A percentile compares a stretch with the other conserved stretches of the same genome.
phyloP scores from a whole-genome alignment of 805 yeast genomes.

The Suhomyces emberorum region DNA sequence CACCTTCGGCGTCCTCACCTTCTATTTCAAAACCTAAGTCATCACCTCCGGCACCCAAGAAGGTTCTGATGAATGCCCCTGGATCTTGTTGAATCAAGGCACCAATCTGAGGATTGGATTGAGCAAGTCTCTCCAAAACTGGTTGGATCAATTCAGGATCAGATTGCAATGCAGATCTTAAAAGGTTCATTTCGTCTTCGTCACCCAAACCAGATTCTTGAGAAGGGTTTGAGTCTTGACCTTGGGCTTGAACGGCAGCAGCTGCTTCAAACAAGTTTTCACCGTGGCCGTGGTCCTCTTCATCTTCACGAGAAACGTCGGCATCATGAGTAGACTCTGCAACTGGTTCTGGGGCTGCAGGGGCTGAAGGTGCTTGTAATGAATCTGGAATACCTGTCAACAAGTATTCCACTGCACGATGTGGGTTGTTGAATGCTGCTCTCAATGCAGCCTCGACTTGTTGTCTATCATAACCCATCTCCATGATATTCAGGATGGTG shows the following conservation, averaged over 20 bases:
- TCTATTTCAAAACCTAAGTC: constrained; percentile 41
- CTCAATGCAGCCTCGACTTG: constrained; percentile 88
- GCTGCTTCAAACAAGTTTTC: constrained; percentile 58
- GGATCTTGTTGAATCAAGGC: constrained; percentile 78
- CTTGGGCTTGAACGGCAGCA: constrained; percentile 27
- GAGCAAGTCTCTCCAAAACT: constrained; percentile 75
- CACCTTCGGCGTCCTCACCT: constrained; percentile 41
- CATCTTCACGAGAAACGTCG: constrained; percentile 17
- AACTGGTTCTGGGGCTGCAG: constrained; percentile 15
- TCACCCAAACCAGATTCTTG: constrained; percentile 41
- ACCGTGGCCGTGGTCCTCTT: constrained; percentile 22
- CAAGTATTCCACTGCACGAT: constrained; percentile 94
- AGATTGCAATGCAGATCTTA: constrained; percentile 75
- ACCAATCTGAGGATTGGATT: constrained; percentile 81
- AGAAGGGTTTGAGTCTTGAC: constrained; percentile 10
- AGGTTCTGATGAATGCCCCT: constrained; percentile 77
- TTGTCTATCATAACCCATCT: constrained; percentile 90
- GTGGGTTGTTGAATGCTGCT: constrained; percentile 96
- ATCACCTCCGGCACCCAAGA: constrained; percentile 60
- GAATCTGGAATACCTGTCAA: constrained; percentile 84
- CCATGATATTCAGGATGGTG: constrained; percentile 80
- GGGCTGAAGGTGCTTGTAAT: constrained; percentile 34
- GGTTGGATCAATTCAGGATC: constrained; percentile 89
- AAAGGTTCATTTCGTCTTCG: constrained; percentile 47
- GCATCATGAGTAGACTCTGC: constrained; percentile 28